Percentiles rank a stretch among this genome's conserved stretches.
These are phyloP conservation scores for Ascomycota sp. DNA, from an alignment of 2,329 filamentous ascomycete species.

Conservation along the genomic window DNA sequence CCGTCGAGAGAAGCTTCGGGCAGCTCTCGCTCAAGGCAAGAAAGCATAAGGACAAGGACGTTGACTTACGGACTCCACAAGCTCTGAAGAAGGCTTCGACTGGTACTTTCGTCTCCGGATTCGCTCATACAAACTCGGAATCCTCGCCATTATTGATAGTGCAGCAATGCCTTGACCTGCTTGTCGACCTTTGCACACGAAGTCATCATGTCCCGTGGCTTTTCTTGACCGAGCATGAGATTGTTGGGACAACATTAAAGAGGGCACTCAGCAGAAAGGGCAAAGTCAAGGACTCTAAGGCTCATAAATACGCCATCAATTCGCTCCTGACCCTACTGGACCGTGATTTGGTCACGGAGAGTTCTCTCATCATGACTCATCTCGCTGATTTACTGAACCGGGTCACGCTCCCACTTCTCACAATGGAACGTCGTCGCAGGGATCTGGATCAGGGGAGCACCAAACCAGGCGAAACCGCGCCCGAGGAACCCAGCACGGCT, in stretches of 20 bases:
- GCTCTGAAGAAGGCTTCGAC: conserved; percentile 54
- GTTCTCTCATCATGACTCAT: conserved; percentile 87
- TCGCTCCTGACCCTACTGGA: conserved; percentile 72
- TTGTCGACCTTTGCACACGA: conserved; percentile 63
- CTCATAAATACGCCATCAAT: conserved; percentile 77
- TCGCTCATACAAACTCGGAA: conserved; percentile 46
- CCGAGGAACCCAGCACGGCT: conserved; percentile 12
- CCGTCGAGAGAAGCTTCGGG: conserved; percentile 85
- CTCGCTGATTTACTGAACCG: conserved; percentile 69
- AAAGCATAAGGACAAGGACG: conserved; percentile 43
- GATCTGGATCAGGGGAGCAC: conserved; percentile 31
- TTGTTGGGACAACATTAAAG: conserved; percentile 51
- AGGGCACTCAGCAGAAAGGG: conserved; percentile 58
- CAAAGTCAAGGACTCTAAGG: conserved; percentile 66
- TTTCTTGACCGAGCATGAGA: conserved; percentile 85
- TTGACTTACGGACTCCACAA: conserved; percentile 53
- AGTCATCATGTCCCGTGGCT: conserved; percentile 75
- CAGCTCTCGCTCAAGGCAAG: conserved; percentile 81
- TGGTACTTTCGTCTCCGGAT: conserved; percentile 22
- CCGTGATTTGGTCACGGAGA: conserved; percentile 89
- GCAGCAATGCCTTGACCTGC: conserved; percentile 73
- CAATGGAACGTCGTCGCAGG: conserved; percentile 62
- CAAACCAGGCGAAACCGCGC: conserved; percentile 18
- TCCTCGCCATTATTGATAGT: conserved; percentile 87
- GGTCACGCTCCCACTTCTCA: conserved; percentile 68